phyloP scores from a whole-genome alignment of 176 grass and related monocot genomes.

The Oryza rufipogon region DNA sequence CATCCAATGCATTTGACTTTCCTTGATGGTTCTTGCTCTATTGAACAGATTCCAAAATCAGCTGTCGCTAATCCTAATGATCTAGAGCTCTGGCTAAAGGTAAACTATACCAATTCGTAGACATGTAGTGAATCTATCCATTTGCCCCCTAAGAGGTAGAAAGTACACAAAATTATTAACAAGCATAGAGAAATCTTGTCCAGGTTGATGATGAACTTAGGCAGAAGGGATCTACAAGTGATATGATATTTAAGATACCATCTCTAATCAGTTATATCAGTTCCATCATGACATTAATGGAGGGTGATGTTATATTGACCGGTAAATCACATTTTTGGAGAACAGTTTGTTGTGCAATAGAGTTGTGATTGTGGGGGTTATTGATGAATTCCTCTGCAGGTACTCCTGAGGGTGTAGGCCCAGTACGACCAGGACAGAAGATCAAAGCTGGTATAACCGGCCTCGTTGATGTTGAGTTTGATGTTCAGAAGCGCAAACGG shows the following conservation, averaged over 20 bases:
- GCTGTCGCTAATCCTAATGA: conserved; percentile 73
- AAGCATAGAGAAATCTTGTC: conserved; percentile 13
- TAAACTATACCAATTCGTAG: conserved; percentile 28
- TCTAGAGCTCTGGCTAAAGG: conserved; percentile 96
- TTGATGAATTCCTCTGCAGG: conserved; percentile 42
- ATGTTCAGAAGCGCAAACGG: conserved; percentile 74
- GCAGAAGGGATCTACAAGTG: conserved; percentile 88
- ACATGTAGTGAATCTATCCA: conserved; percentile 13
- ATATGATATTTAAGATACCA: conserved; percentile 95
- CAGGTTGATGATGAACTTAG: conserved; percentile 87
- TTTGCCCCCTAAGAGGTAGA: not conserved
- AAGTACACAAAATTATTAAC: not conserved
- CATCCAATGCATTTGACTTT: not conserved
- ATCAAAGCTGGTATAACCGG: conserved; percentile 92
- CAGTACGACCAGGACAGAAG: conserved; percentile 81
- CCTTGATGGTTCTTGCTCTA: conserved; percentile 5
- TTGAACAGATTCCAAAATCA: conserved; percentile 81
- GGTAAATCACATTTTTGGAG: conserved; percentile 47
- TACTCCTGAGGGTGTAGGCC: conserved; percentile 86
- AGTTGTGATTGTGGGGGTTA: not conserved
- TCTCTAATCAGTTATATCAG: conserved; percentile 97
- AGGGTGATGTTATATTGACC: conserved; percentile 96
- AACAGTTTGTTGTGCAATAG: not conserved
- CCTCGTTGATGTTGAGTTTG: conserved; percentile 85
- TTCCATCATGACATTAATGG: conserved; percentile 85